These are phyloP conservation scores for Dillenia suffruticosa DNA, from an alignment of 164 flowering plant species.

Conservation along the genomic window DNA sequence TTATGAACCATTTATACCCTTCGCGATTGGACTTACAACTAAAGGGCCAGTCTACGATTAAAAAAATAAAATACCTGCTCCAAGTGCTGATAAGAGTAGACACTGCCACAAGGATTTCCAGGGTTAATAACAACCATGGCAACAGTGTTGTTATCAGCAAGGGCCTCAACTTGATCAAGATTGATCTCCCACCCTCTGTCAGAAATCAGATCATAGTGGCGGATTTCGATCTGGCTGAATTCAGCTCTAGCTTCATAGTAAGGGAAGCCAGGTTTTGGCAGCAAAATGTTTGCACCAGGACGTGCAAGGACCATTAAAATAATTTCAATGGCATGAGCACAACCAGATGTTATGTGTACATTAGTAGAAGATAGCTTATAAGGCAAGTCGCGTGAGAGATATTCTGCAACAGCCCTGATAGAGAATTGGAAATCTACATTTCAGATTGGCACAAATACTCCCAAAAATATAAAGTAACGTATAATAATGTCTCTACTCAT, in stretches of 20 bases:
- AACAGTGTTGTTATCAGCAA: constrained; percentile 82
- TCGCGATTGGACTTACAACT: too few species aligned
- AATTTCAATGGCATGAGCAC: constrained; percentile 83
- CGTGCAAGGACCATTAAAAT: constrained; percentile 56
- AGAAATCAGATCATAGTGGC: constrained; percentile 76
- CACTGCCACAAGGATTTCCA: constrained; percentile 95
- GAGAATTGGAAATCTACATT: neutral
- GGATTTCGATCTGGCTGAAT: constrained; percentile 52
- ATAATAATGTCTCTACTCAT: neutral
- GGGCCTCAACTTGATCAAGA: constrained; percentile 60
- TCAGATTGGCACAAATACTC: too few species aligned
- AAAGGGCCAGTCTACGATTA: too few species aligned
- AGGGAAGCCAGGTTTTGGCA: constrained; percentile 89
- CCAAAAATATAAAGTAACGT: neutral
- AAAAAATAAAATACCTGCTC: constrained; percentile 40
- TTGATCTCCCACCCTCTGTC: constrained; percentile 86
- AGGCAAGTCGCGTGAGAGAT: constrained; percentile 75
- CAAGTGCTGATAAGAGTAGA: constrained; percentile 62
- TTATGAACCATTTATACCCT: too few species aligned
- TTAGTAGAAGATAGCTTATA: constrained; percentile 61
- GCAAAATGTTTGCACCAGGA: constrained; percentile 81
- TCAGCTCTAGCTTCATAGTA: constrained; percentile 72
- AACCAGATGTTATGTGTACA: constrained; percentile 78
- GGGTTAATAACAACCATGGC: constrained; percentile 86
- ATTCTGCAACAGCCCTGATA: constrained; percentile 72